These are phyloP conservation scores for Nyssa sinensis DNA, from an alignment of 148 eudicot genomes.

Conservation along the genomic window DNA sequence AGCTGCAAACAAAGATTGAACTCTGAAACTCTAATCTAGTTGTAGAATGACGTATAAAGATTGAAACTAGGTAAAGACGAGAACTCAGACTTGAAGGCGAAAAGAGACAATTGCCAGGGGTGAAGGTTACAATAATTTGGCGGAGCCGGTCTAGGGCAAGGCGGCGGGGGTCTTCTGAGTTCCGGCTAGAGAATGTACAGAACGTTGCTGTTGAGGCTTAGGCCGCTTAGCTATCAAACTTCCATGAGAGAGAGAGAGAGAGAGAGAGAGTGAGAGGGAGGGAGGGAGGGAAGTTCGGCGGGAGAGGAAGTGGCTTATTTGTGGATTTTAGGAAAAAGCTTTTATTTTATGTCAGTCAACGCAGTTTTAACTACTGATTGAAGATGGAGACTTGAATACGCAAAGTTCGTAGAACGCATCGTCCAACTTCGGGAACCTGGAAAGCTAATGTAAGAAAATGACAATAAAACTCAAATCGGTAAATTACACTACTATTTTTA, in stretches of 20 bases:
- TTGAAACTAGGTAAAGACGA: neutral
- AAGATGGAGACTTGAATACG: conserved; percentile 32
- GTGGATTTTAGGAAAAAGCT: neutral
- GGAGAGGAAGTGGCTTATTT: conserved; percentile 7
- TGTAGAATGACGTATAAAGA: neutral
- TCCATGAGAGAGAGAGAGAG: no score
- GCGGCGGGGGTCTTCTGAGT: neutral
- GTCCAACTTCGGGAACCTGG: conserved; percentile 15
- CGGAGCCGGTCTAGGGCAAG: neutral
- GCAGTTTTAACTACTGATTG: conserved; percentile 19
- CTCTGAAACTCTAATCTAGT: conserved; percentile 4
- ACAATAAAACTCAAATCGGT: no score
- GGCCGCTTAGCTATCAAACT: no score
- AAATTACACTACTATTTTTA: no score
- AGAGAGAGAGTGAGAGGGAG: conserved; percentile 10
- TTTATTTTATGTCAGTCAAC: conserved; percentile 27
- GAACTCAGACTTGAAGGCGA: neutral
- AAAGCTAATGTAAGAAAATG: no score
- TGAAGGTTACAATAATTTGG: neutral
- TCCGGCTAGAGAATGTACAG: neutral
- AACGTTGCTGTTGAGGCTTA: no score
- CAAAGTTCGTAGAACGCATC: conserved; percentile 33
- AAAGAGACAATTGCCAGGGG: conserved; percentile 14
- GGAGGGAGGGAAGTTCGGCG: conserved; percentile 11
- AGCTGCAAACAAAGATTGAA: neutral